Evolutionary conservation across 805 yeast genomes (phyloP).

Genomic region (Yarrowia sp.): DNA sequence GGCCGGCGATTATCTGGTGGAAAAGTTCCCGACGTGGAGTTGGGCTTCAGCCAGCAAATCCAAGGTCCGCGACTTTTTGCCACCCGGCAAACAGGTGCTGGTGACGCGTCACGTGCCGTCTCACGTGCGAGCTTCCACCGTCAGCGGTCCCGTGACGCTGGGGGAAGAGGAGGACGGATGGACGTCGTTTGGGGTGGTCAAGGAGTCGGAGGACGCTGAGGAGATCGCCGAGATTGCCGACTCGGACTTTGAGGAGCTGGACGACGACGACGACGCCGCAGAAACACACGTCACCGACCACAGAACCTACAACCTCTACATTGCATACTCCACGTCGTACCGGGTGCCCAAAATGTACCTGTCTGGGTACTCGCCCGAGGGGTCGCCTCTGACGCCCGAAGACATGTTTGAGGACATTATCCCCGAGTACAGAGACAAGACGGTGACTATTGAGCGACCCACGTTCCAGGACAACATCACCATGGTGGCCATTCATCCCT

Average conservation of each 20-base stretch:
- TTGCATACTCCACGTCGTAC: constrained; percentile 90
- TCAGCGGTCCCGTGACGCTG: constrained; percentile 40
- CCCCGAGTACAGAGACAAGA: constrained; percentile 87
- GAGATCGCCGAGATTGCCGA: constrained; percentile 37
- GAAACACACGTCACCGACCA: constrained; percentile 39
- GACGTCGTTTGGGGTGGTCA: constrained; percentile 17
- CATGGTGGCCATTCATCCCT: constrained; percentile 88
- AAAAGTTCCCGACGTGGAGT: constrained; percentile 95
- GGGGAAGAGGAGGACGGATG: constrained; percentile 47
- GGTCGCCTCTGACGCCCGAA: constrained; percentile 79
- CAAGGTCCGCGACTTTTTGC: constrained; percentile 66
- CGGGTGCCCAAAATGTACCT: constrained; percentile 93
- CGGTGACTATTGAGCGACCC: constrained; percentile 91
- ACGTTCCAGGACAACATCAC: constrained; percentile 78
- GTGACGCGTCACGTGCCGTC: constrained; percentile 91
- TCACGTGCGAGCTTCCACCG: constrained; percentile 52
- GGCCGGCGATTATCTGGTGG: constrained; percentile 91
- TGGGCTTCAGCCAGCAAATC: constrained; percentile 69
- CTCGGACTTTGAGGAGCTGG: constrained; percentile 32
- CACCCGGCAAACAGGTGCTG: constrained; percentile 79
- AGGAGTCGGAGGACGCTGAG: not conserved
- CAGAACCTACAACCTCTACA: constrained; percentile 82
- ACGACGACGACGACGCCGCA: constrained; percentile 32
- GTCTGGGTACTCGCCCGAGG: constrained; percentile 80
- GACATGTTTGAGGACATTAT: constrained; percentile 95